Evolutionary conservation across 805 yeast genomes (phyloP).

Genomic region (Suhomyces sp.): DNA sequence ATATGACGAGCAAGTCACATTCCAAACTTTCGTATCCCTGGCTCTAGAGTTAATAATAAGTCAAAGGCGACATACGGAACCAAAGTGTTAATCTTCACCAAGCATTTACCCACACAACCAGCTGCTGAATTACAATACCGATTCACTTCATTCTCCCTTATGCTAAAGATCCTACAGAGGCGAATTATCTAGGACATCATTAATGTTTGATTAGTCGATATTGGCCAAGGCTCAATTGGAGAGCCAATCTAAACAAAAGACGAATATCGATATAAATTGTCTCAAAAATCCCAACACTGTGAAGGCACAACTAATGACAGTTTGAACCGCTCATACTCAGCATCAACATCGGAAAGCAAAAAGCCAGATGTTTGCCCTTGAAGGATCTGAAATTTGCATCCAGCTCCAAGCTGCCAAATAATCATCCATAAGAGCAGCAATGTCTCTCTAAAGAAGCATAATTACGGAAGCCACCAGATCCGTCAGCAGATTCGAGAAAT

Average conservation of each 20-base stretch:
- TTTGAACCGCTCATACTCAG: background rate
- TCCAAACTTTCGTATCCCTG: background rate
- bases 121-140: background rate
- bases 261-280: background rate
- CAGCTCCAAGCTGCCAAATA: background rate
- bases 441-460: background rate
- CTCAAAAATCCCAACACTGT: background rate
- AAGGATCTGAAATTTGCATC: background rate
- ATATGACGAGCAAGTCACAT: background rate
- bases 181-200: background rate
- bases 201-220: background rate
- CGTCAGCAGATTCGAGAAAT: background rate
- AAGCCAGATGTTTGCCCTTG: background rate
- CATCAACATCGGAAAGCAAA: background rate
- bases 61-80: background rate
- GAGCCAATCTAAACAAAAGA: background rate
- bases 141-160: background rate
- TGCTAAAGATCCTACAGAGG: background rate
- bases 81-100: background rate
- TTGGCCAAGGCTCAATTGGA: background rate
- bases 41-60: background rate
- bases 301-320: background rate
- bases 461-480: background rate
- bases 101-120: background rate
- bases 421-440: background rate